Conservation (phyloP, 2,329 filamentous ascomycete genomes). For the Verticillium nubilum region DNA sequence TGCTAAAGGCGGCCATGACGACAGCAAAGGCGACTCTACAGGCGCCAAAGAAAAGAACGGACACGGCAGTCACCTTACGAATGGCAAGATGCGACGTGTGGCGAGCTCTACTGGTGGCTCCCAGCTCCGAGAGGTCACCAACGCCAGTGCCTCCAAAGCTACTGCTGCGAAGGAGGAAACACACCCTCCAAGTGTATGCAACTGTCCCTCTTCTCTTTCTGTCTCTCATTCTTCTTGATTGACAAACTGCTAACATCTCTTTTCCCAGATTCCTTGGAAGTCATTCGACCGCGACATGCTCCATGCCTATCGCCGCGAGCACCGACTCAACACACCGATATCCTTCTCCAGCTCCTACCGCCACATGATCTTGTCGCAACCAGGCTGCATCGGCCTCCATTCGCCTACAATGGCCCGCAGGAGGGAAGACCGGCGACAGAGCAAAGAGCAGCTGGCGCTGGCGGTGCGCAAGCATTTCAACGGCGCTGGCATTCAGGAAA, state of each 20-base stretch:
- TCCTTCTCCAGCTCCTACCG: constrained; percentile 62
- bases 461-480: constrained; percentile 81
- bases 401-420: constrained; percentile 71
- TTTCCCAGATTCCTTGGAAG: constrained; percentile 56
- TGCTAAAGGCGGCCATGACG: constrained; percentile 35
- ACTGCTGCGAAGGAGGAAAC: constrained; percentile 6
- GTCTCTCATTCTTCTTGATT: neutral
- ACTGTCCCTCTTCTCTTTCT: constrained; percentile 5
- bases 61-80: constrained; percentile 29
- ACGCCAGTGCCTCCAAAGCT: constrained; percentile 20
- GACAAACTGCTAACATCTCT: neutral
- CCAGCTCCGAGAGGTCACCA: constrained; percentile 13
- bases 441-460: constrained; percentile 66
- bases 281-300: constrained; percentile 63
- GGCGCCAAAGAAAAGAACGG: constrained; percentile 40
- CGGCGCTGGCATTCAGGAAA: constrained; percentile 70
- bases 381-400: constrained; percentile 60
- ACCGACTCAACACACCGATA: constrained; percentile 65
- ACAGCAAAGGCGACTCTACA: constrained; percentile 35
- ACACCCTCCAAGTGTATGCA: constrained; percentile 8
- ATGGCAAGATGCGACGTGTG: constrained; percentile 50
- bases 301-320: constrained; percentile 69
- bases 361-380: constrained; percentile 54
- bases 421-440: constrained; percentile 59
- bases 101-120: constrained; percentile 41